Evolutionary conservation across 164 flowering plant species (phyloP), one percentile per base, ranked within the genome.

Genomic region (Nymphaea thermarum): DNA sequence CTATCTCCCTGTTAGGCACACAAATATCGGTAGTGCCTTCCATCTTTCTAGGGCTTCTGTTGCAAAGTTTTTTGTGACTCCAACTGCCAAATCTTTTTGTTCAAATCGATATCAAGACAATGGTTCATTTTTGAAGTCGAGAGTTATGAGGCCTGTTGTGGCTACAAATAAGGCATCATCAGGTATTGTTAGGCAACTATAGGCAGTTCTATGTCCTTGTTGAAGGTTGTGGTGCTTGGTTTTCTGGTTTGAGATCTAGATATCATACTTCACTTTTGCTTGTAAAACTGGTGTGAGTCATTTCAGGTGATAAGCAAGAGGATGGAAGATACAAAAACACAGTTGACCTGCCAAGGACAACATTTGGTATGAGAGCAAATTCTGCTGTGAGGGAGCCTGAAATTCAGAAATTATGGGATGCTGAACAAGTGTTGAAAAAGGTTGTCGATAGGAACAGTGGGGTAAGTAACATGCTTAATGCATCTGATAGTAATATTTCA

Each of bases 351-450:
- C 99, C 97, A 5, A 87, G 91, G 79, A 94, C 99, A 63, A 65
- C 79, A 44, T 94, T 94, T 83, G 86, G 88, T 67, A 80, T 94
- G 93, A 87, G 96, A 79, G 97, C 99, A 43, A 94, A 94, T 71
- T 78, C 99, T 68, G 69, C 77, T 44, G 79, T 81, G 16, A 86
- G 94, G 82, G 98, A 94, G 81, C 99, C 99, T 69, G 96, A 94
- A 82, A 85, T 94, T 74, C 99, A 91, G 81, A 91, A 87, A 77
- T 67, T 86, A 65, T 94, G 99, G 99, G 92, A 91, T 61, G 96
- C 90, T 15, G 82, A 87, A 76, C 86, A 87, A 72, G 92, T 94
- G 67, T 90, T 85, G 72, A 82, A 84, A 71, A 86, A 82, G 78
- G 87, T 87, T 65, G 79, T 72, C 41, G 87, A 85, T 7, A 81